Evolutionary conservation across 1,284 basidiomycete species (phyloP).

Genomic region (Takashimella koratensis): DNA sequence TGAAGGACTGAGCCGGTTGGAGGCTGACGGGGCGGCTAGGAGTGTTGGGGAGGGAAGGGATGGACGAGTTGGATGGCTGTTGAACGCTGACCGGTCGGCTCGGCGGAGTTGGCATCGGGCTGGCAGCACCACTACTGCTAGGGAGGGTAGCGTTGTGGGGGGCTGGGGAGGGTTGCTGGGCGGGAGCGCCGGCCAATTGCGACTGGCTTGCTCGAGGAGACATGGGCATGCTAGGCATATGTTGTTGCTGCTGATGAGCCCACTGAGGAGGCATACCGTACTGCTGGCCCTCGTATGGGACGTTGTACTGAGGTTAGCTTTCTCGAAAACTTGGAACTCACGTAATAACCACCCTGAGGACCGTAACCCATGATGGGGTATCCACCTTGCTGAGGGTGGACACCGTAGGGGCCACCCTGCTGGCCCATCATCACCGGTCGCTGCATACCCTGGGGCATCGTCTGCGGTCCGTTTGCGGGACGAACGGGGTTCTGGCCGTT

Average conservation of each 20-base stretch:
- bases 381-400: constrained; percentile 30
- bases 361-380: constrained; percentile 38
- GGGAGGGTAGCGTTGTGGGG: constrained; percentile 27
- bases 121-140: constrained; percentile 22
- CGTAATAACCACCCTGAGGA: constrained; percentile 31
- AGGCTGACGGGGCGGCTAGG: constrained; percentile 22
- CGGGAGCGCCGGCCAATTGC: constrained; percentile 11
- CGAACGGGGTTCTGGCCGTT: constrained; percentile 13
- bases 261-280: constrained; percentile 26
- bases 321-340: constrained; percentile 25
- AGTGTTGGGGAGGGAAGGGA: constrained; percentile 30
- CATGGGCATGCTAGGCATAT: constrained; percentile 26
- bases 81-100: constrained; percentile 35
- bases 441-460: constrained; percentile 6
- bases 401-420: constrained; percentile 23
- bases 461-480: constrained; percentile 9
- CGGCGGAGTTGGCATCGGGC: constrained; percentile 38
- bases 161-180: constrained; percentile 28
- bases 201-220: constrained; percentile 34
- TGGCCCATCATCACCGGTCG: constrained; percentile 16
- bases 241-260: constrained; percentile 29
- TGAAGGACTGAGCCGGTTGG: constrained; percentile 21
- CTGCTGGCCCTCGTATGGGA: constrained; percentile 21
- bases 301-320: not conserved
- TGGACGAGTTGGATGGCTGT: constrained; percentile 22